Evolutionary conservation across 148 eudicot genomes (phyloP).

Genomic region (Fagopyrum tataricum): DNA sequence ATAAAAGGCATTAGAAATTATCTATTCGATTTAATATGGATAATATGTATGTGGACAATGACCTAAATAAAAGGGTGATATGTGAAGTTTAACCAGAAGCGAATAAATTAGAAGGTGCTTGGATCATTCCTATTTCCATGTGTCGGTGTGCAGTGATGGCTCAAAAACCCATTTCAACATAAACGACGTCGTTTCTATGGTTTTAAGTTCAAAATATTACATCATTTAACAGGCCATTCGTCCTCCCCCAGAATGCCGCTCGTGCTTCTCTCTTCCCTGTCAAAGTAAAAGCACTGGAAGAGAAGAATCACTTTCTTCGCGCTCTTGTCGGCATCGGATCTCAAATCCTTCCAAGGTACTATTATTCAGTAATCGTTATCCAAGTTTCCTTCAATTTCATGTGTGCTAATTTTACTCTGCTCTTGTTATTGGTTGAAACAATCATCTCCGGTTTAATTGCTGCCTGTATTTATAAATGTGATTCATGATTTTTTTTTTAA

Average conservation of each 20-base stretch:
- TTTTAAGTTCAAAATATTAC: neutral
- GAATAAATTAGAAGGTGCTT: conserved; percentile 2
- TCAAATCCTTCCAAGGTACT: neutral
- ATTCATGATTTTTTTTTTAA: neutral
- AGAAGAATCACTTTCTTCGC: conserved; percentile 6
- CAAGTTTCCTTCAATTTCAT: neutral
- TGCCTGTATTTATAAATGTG: neutral
- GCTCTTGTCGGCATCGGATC: conserved; percentile 16
- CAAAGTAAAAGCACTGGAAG: neutral
- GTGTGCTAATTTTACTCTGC: neutral
- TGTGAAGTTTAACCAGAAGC: neutral
- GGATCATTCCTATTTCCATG: conserved; percentile 5
- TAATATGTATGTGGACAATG: neutral
- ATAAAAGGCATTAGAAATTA: neutral
- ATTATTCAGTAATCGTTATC: neutral
- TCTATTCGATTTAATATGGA: neutral
- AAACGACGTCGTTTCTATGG: conserved; percentile 10
- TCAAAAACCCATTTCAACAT: neutral
- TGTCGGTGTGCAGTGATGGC: conserved; percentile 1
- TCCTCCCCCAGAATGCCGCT: conserved; percentile 4
- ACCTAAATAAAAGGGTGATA: neutral
- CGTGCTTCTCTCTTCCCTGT: conserved; percentile 12
- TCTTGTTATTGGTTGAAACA: neutral
- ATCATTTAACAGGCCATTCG: neutral
- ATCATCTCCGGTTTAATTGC: neutral